A percentile compares a stretch with the other conserved stretches of the same genome.
Evolutionary conservation across 2,329 filamentous ascomycete species (phyloP).

Genomic region (Alternaria postmessia): DNA sequence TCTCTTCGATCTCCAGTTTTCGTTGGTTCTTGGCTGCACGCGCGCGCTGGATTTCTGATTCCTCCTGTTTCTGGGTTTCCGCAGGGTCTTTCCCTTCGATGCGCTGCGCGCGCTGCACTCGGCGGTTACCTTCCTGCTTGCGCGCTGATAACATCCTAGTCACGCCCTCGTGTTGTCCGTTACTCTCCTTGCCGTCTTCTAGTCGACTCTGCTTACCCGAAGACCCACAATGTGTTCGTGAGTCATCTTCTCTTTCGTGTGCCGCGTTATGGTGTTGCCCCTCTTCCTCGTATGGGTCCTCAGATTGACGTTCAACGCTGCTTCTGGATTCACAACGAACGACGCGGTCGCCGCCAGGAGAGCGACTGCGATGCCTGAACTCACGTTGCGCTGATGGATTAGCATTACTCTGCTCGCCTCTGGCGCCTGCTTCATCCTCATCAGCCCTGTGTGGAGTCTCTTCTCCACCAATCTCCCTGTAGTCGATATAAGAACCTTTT

Average conservation of each 20-base stretch:
- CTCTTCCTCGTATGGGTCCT: background rate
- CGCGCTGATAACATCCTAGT: background rate
- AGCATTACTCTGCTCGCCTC: too few species aligned
- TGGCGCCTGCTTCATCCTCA: background rate
- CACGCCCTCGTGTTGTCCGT: too few species aligned
- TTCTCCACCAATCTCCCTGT: too few species aligned
- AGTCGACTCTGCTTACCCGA: background rate
- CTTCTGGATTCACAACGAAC: background rate
- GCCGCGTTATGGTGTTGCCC: background rate
- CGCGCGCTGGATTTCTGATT: background rate
- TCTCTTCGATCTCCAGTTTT: background rate
- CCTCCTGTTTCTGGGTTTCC: background rate
- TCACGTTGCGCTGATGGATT: background rate
- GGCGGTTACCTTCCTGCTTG: background rate
- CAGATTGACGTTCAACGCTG: background rate
- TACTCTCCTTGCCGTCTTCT: too few species aligned
- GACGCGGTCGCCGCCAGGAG: too few species aligned
- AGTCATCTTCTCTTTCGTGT: background rate
- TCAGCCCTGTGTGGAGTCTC: accelerated
- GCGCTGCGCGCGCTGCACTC: background rate
- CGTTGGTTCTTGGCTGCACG: background rate
- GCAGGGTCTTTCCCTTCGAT: background rate
- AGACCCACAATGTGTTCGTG: background rate
- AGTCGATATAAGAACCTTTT: background rate
- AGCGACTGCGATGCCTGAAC: background rate